These are phyloP conservation scores for Russula emetica DNA, from an alignment of 768 basidiomycete genomes.

Conservation along the genomic window DNA sequence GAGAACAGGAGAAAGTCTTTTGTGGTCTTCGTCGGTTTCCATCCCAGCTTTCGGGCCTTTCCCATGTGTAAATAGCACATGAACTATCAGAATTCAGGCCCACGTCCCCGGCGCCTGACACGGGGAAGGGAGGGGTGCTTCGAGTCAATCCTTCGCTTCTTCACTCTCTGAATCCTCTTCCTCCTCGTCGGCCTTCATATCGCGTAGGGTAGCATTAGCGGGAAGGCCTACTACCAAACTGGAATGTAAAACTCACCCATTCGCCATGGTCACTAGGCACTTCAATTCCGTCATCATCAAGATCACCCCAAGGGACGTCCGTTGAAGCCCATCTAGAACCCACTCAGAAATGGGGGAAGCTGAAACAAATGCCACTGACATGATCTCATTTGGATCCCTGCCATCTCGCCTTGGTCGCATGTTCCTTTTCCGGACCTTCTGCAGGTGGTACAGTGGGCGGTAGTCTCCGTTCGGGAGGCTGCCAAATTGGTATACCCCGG, in stretches of 20 bases:
- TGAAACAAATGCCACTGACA: neutral
- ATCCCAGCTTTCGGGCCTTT: too few relatives aligned
- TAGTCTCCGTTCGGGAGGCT: conserved; percentile 14
- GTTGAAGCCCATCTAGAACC: conserved; percentile 14
- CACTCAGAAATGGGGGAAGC: neutral
- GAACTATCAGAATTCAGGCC: neutral
- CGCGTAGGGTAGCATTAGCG: neutral
- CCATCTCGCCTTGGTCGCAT: conserved; percentile 18
- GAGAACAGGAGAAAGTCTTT: too few relatives aligned
- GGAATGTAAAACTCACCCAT: conserved; percentile 7
- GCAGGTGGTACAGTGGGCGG: conserved; percentile 16
- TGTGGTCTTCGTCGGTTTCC: too few relatives aligned
- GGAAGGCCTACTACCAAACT: neutral
- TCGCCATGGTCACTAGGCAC: neutral
- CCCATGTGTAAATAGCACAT: neutral
- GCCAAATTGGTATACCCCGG: conserved; percentile 22
- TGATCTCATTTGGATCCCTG: conserved; percentile 12
- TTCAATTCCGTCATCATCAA: conserved; percentile 17
- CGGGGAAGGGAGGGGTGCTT: neutral
- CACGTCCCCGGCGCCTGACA: neutral
- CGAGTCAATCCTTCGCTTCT: neutral
- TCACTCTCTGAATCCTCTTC: neutral
- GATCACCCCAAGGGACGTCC: conserved; percentile 12
- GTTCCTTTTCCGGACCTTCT: conserved; percentile 7
- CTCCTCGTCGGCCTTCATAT: neutral